These are phyloP conservation scores for Blechomonas ayalai DNA, from an alignment of 208 protist genomes.

Conservation along the genomic window DNA sequence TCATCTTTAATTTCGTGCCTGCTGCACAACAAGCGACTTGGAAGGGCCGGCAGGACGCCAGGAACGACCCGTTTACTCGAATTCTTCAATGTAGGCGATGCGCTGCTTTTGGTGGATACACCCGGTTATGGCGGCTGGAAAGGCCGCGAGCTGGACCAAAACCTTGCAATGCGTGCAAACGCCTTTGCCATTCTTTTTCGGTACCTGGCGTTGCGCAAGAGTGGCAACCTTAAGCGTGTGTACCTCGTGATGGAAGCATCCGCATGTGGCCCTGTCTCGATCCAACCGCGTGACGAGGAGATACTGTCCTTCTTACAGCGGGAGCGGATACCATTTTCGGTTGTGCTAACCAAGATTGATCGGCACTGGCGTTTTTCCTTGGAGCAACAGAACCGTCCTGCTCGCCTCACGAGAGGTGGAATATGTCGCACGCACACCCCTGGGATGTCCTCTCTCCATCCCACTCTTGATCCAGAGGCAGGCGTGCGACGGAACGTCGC, in stretches of 20 bases:
- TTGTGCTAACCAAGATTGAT: constrained; percentile 84
- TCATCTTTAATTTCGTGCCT: constrained; percentile 79
- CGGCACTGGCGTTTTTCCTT: constrained; percentile 29
- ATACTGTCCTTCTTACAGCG: constrained; percentile 53
- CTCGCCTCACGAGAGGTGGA: constrained; percentile 12
- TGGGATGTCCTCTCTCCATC: constrained; percentile 5
- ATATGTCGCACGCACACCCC: no score
- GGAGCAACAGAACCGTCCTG: constrained; percentile 9
- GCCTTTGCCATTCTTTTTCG: constrained; percentile 80
- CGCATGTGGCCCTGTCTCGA: constrained; percentile 18
- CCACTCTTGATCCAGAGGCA: constrained; percentile 10
- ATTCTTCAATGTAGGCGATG: constrained; percentile 89
- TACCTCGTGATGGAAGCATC: constrained; percentile 82
- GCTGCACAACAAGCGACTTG: constrained; percentile 69
- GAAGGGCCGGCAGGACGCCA: constrained; percentile 22
- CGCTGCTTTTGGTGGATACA: constrained; percentile 78
- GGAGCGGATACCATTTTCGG: constrained; percentile 73
- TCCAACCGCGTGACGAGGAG: constrained; percentile 75
- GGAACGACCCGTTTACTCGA: constrained; percentile 75
- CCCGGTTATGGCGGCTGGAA: constrained; percentile 85
- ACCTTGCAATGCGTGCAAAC: constrained; percentile 34
- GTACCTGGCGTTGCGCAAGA: constrained; percentile 76
- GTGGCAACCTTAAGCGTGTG: constrained; percentile 66
- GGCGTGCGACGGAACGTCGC: constrained; percentile 43
- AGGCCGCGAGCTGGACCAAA: constrained; percentile 29